Evolutionary conservation across 1,284 basidiomycete genomes (phyloP), one percentile per base, ranked within the genome.

Genomic region (Trichosporon faecale): DNA sequence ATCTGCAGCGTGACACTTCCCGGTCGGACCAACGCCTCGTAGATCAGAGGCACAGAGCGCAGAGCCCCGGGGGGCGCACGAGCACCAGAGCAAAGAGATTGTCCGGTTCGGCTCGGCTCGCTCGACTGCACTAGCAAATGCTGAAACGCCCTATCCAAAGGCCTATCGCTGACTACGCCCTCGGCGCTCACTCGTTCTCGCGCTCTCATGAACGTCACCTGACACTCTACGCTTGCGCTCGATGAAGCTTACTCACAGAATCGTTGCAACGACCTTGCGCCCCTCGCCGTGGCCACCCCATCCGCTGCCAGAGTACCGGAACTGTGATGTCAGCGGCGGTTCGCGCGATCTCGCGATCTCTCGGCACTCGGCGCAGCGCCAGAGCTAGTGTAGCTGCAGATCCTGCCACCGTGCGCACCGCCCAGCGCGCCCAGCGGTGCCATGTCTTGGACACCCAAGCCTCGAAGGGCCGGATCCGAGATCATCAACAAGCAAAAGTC

Each of bases 201-300:
- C 35, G 35, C 35, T 37, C 35, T 14, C 11, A 12, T 11, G 11
- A 8, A 14, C 11, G 35, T 37, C 35, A 37, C 12, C 35, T 37
- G 35, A 37, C 12, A 37, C 35, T 37, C 12, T 37, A 37, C 35
- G 14, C 35, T 14, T 37, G 35, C 35, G 14, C 35, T 37, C 35
- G 35, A 14, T 14, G 35, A 37, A 37, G 35, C 40, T 44, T 14
- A 65, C 67, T 66, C 46, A 68, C 80, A 82, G 68, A 27, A 82
- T 81, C 0, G 81, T 82, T 1, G 81, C 81, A 8, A 80, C 77
- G 11, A 82, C 79, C 68, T 80, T 81, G 27, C 81, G 72, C 2
- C 81, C 81, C 49, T 74, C 72, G 14, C 79, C 80, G 64, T 69
- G 64, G 5, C 79, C 78, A 12, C 77, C 81, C 79, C 79, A 82